Base-by-base conservation (phyloP, 1,284 basidiomycete genomes). In the Hymenochaete sp. region DNA sequence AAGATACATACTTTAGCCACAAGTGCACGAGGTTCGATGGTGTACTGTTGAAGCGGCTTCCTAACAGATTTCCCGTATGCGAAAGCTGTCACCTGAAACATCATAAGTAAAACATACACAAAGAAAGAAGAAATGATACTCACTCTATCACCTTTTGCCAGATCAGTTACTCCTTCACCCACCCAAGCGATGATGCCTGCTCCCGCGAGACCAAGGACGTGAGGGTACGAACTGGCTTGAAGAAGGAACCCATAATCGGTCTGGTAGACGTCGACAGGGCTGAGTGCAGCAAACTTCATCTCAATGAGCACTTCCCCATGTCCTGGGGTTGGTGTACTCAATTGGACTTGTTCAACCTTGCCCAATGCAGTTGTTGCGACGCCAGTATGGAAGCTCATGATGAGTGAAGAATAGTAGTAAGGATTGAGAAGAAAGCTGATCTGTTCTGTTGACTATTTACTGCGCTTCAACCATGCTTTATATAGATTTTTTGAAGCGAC, bases 11-110 rank as follows among this genome's bases (percentile, higher is more conserved):
- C 73, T 62, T 75, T 74, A 3, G 66, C 66, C 32, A 64, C 60
- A 3, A 65, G 57, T 22, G 52, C 57, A 9, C 57, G 53, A 2
- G 64, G 57, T 27, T 68, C 59, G 21, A 70, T 45, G 9, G 58
- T 58, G 54, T 67, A 72, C 49, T 73, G 62, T 52, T 74, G 72
- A 53, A 67, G 55, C 13, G 62, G 65, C 44, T 67, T 72, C 19
- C 54, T 53, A 27, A 59, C 57, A 1, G 59, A 56, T 3, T 47
- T 40, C 16, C 48, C 52, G 41, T 56, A 63, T 2, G 63, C 56
- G 44, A 67, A 66, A 3, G 63, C 61, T 29, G 61, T 59, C 1
- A 73, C 63, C 71, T 73, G 13, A 37, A 18, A 21, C n/a, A n/a
- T n/a, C n/a, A n/a, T n/a, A 38, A 25, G 13, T 13, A 10, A 8